Conservation (phyloP, 2,329 filamentous ascomycete species). For the Pseudogymnoascus sp. region DNA sequence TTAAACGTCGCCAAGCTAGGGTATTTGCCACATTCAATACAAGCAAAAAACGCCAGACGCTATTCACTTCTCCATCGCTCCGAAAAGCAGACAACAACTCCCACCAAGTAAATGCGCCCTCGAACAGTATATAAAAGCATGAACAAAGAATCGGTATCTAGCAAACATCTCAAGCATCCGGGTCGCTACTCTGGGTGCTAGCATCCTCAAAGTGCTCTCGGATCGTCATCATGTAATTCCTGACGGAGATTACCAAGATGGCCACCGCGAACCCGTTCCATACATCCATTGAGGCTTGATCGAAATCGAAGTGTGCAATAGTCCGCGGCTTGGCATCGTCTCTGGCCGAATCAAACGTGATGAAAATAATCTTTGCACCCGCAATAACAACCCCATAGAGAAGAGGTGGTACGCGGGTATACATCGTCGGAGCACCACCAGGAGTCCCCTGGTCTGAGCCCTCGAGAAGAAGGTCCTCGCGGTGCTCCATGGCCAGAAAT, state of each 20-base stretch:
- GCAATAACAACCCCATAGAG: constrained; percentile 30
- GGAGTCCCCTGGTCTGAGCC: not conserved
- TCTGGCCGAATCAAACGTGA: constrained; percentile 27
- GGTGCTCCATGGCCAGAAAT: constrained; percentile 24
- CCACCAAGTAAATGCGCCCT: not conserved
- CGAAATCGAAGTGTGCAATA: constrained; percentile 27
- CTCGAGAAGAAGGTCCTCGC: constrained; percentile 18
- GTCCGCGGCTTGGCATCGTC: constrained; percentile 21
- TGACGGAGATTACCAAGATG: constrained; percentile 25
- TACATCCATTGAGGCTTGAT: constrained; percentile 24
- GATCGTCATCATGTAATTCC: constrained; percentile 22
- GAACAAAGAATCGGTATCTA: not conserved
- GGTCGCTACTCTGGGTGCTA: not conserved
- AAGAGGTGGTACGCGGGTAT: constrained; percentile 23
- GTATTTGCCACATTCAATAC: constrained; percentile 9
- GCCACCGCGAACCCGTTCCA: constrained; percentile 31
- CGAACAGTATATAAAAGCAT: not conserved
- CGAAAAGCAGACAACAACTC: not conserved
- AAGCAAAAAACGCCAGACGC: not conserved
- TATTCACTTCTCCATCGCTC: not conserved
- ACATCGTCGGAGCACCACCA: constrained; percentile 20
- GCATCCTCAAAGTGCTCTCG: not conserved
- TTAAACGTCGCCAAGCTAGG: not conserved
- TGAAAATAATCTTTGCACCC: constrained; percentile 22
- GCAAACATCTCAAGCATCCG: not conserved